Percentiles rank a stretch among this genome's conserved stretches.
Evolutionary conservation across 2,329 filamentous ascomycete genomes (phyloP).

Genomic region (Penicillium sp.): DNA sequence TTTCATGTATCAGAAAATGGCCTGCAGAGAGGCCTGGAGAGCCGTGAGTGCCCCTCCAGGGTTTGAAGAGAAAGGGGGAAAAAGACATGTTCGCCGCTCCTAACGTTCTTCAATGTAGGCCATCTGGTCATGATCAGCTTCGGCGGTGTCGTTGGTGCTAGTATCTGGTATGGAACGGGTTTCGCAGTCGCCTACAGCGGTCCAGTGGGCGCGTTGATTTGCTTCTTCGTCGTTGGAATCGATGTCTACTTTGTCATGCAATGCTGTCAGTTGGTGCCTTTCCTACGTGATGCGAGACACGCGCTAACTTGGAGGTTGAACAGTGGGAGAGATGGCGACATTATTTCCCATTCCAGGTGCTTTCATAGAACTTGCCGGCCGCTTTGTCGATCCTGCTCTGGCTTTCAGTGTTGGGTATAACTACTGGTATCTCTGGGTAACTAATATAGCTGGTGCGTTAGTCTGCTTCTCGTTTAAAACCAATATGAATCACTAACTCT

Average conservation of each 20-base stretch:
- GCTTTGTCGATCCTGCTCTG: slow-evolving; percentile 11
- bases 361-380: slow-evolving; percentile 7
- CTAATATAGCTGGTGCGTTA: slow-evolving; percentile 21
- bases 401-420: slow-evolving; percentile 21
- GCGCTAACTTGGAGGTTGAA: neutral
- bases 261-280: neutral
- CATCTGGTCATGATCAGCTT: slow-evolving; percentile 7
- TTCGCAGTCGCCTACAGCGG: slow-evolving; percentile 5
- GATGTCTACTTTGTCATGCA: neutral
- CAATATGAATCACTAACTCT: neutral
- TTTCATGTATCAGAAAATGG: neutral
- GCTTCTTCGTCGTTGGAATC: slow-evolving; percentile 4
- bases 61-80: too few relatives aligned
- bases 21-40: neutral
- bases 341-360: slow-evolving; percentile 3
- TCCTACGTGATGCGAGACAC: neutral
- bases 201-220: slow-evolving; percentile 2
- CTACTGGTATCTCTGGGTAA: slow-evolving; percentile 19
- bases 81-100: too few relatives aligned
- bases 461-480: neutral
- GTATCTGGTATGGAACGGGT: slow-evolving; percentile 5
- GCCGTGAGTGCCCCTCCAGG: neutral
- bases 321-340: slow-evolving; percentile 8
- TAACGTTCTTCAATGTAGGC: neutral
- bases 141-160: slow-evolving; percentile 2